Conservation (phyloP, 2,329 filamentous ascomycete genomes). For the Aschersonia sp. region DNA sequence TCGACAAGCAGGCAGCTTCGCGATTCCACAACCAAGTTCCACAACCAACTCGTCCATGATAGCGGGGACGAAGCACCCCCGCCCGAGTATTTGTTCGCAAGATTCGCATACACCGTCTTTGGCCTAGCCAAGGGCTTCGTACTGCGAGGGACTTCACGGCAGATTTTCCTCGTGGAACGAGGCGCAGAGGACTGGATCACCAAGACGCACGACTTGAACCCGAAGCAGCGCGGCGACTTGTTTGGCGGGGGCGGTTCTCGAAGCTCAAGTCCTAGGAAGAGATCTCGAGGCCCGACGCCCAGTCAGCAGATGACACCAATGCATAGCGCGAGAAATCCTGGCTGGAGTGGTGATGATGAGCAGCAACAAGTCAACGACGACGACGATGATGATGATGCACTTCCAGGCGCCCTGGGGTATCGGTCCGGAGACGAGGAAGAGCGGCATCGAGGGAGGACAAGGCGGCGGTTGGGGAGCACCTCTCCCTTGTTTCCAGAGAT, state of each 20-base stretch:
- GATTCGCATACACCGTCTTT: conserved; percentile 1
- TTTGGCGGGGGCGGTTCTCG: background rate
- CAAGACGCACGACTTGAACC: background rate
- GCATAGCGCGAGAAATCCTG: background rate
- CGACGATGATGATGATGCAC: background rate
- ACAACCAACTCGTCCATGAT: conserved; percentile 1
- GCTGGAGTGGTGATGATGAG: background rate
- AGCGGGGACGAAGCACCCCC: background rate
- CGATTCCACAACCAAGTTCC: too few species aligned
- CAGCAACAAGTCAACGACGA: background rate
- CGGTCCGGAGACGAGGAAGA: background rate
- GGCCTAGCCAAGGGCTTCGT: conserved; percentile 1
- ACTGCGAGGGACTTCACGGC: background rate
- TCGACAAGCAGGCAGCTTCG: background rate
- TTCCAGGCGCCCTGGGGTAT: background rate
- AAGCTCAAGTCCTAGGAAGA: conserved; percentile 1
- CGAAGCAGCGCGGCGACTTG: background rate
- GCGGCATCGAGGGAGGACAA: background rate
- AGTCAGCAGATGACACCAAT: background rate
- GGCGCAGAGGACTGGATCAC: background rate
- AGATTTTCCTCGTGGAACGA: background rate
- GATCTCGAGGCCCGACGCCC: background rate
- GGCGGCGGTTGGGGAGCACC: too few species aligned
- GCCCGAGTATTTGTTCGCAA: conserved; percentile 1
- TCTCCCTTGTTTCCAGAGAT: background rate